These are phyloP conservation scores for Boletus patriciae DNA, from an alignment of 768 basidiomycete genomes.

Conservation along the genomic window DNA sequence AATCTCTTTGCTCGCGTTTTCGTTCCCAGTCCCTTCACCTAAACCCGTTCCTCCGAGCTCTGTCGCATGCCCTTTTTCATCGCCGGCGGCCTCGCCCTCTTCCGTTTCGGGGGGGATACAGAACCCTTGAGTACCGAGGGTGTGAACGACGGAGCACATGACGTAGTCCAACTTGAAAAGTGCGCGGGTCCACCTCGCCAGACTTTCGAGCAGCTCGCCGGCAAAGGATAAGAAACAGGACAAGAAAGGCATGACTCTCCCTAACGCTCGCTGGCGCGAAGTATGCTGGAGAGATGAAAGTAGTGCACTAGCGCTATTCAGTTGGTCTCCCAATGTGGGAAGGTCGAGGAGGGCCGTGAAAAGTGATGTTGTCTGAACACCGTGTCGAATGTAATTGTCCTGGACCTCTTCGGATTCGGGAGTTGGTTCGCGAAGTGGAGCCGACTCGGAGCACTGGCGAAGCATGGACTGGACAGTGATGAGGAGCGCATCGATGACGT, in stretches of 20 bases:
- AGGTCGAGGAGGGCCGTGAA: conserved; percentile 53
- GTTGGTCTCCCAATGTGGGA: conserved; percentile 38
- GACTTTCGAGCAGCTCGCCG: conserved; percentile 53
- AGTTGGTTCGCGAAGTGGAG: not conserved
- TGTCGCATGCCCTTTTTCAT: conserved; percentile 39
- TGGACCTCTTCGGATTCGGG: conserved; percentile 31
- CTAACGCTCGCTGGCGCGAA: conserved; percentile 37
- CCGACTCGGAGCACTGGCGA: conserved; percentile 35
- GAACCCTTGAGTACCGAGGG: conserved; percentile 84
- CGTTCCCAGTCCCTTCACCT: conserved; percentile 80
- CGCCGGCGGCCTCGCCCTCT: conserved; percentile 47
- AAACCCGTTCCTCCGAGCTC: conserved; percentile 77
- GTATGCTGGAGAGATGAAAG: conserved; percentile 39
- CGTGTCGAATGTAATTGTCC: conserved; percentile 55
- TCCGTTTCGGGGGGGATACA: conserved; percentile 86
- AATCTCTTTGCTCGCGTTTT: conserved; percentile 93
- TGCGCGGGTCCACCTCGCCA: conserved; percentile 67
- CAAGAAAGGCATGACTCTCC: conserved; percentile 73
- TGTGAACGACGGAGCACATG: conserved; percentile 68
- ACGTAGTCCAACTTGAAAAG: conserved; percentile 85
- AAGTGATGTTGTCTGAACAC: conserved; percentile 43
- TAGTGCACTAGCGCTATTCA: conserved; percentile 41
- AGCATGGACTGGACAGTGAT: conserved; percentile 64
- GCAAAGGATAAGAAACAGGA: conserved; percentile 58
- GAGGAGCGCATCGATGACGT: conserved; percentile 62